Base-by-base conservation (phyloP, 345 rosid species). In the Rhizophora mangle region DNA sequence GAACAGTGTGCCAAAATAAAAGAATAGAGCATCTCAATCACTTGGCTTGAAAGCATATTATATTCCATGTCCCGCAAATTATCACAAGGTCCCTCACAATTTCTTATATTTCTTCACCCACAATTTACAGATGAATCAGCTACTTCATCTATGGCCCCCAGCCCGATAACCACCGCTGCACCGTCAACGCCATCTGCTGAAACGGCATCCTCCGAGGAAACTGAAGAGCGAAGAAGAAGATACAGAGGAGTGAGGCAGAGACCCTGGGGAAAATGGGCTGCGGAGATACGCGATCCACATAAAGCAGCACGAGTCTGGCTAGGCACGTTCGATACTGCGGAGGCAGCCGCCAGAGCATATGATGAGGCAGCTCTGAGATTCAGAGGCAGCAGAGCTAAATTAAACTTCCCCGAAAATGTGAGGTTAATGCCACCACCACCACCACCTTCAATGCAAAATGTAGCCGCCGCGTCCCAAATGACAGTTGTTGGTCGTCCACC, bases 201-300 rank as follows among this genome's bases (percentile, higher is more conserved):
- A 55, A 64, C 75, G 15, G 73, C 60, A 2, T 51, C 82, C 11
- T 0, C 21, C 24, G 86, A 74, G 55, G 89, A 80, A 64, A 51
- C 65, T 26, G 83, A 81, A 8, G 92, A 85, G 74, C 79, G 76
- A 18, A 82, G 81, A 19, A 84, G 87, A 67, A 84, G 82, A 78
- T 90, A 88, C 77, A 87, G 98, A 72, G 98, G 96, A 65, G 93
- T 90, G 49, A 71, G 98, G 76, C 95, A 90, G 76, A 84, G 96
- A 61, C 98, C 96, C 0, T 88, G 98, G 96, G 96, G 96, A 0
- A 88, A 88, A 70, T 92, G 98, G 98, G 98, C 95, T 0, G 96
- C 98, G 0, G 98, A 92, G 82, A 92, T 92, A 58, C 87, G 96
- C 0, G 98, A 90, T 71, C 95, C 98, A 0, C 90, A 86, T 61